These are phyloP conservation scores for Neofusicoccum cordaticola DNA, from an alignment of 2,329 filamentous ascomycete species.

Conservation along the genomic window DNA sequence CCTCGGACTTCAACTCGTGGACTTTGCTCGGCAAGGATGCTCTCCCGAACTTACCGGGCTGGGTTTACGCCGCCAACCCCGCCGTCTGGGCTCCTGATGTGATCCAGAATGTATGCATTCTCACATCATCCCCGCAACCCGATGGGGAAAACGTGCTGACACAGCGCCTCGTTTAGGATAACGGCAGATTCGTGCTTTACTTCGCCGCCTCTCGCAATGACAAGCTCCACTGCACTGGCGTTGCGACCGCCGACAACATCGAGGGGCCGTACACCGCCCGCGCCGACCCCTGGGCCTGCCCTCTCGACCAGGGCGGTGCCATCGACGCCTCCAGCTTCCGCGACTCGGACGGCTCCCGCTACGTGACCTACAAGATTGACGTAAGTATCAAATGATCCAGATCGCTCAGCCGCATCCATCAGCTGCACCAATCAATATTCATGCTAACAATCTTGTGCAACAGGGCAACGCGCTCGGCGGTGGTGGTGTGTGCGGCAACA, in stretches of 20 bases:
- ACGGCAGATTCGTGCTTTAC: slow-evolving; percentile 60
- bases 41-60: slow-evolving; percentile 28
- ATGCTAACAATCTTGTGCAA: slow-evolving; percentile 49
- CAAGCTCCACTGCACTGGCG: slow-evolving; percentile 58
- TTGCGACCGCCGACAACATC: slow-evolving; percentile 48
- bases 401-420: neutral
- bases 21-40: slow-evolving; percentile 28
- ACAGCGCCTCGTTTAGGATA: slow-evolving; percentile 20
- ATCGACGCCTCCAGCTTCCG: slow-evolving; percentile 63
- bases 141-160: neutral
- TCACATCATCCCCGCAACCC: neutral
- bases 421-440: neutral
- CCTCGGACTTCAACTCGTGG: slow-evolving; percentile 35
- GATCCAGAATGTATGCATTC: slow-evolving; percentile 20
- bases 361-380: slow-evolving; percentile 65
- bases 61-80: slow-evolving; percentile 23
- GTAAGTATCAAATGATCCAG: neutral
- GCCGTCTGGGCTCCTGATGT: slow-evolving; percentile 38
- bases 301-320: slow-evolving; percentile 50
- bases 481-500: slow-evolving; percentile 49
- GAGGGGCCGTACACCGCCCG: slow-evolving; percentile 55
- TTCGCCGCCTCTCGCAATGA: slow-evolving; percentile 51
- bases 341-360: slow-evolving; percentile 55
- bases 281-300: slow-evolving; percentile 52
- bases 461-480: slow-evolving; percentile 53